phyloP scores from a whole-genome alignment of 768 basidiomycete species.

The Kwoniella sp. region DNA sequence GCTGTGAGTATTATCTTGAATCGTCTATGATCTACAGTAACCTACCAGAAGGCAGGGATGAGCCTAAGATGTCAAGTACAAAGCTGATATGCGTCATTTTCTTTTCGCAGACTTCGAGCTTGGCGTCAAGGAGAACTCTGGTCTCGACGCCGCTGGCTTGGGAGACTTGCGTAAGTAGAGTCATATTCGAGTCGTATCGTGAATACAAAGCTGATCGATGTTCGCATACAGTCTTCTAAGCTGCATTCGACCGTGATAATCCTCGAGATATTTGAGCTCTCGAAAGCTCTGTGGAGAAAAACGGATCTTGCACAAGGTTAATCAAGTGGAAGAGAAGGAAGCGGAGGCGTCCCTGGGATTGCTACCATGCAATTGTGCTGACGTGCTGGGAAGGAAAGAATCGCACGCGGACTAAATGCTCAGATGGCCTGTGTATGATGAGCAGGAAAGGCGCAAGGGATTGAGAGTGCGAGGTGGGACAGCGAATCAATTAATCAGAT shows the following conservation, averaged over 20 bases:
- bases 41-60: no score
- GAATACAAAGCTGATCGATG: no score
- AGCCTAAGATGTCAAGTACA: conserved; percentile 3
- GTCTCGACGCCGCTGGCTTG: conserved; percentile 78
- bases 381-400: no score
- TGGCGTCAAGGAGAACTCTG: conserved; percentile 80
- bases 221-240: conserved; percentile 14
- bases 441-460: no score
- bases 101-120: conserved; percentile 80
- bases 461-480: no score
- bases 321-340: not conserved
- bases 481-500: no score
- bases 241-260: not conserved
- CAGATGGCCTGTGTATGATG: no score
- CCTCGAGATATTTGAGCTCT: not conserved
- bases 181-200: not conserved
- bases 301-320: no score
- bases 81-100: not conserved
- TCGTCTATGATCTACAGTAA: no score
- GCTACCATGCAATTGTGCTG: no score
- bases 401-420: no score
- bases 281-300: not conserved
- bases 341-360: no score
- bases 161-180: conserved; percentile 62
- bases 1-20: conserved; percentile 65